Percentiles rank a stretch among this genome's conserved stretches.
These are phyloP conservation scores for Hortiboletus flavorubellus DNA, from an alignment of 768 basidiomycete genomes.

Conservation along the genomic window DNA sequence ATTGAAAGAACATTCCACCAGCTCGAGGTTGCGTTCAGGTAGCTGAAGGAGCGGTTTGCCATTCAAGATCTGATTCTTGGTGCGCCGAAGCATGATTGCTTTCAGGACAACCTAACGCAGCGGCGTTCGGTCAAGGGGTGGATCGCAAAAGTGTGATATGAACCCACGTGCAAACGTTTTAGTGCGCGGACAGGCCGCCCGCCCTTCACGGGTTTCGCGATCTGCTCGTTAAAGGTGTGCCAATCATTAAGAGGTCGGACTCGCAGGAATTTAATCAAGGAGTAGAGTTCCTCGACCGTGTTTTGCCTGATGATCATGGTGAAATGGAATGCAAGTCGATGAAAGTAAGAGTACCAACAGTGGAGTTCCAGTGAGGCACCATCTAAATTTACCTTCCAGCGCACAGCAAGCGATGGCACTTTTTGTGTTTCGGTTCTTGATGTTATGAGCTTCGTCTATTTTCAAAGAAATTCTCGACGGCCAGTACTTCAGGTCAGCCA, in stretches of 20 bases:
- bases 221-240: constrained; percentile 73
- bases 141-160: not conserved
- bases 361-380: constrained; percentile 87
- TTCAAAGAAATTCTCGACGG: not conserved
- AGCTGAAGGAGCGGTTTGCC: constrained; percentile 83
- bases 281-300: constrained; percentile 84
- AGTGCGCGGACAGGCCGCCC: constrained; percentile 65
- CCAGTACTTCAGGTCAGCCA: not conserved
- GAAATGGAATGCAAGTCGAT: not conserved
- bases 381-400: constrained; percentile 74
- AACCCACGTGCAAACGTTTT: constrained; percentile 73
- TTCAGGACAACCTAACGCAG: constrained; percentile 69
- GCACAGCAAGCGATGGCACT: constrained; percentile 75
- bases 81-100: constrained; percentile 85
- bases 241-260: constrained; percentile 79
- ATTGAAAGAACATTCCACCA: constrained; percentile 78
- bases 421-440: constrained; percentile 84
- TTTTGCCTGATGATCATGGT: constrained; percentile 60
- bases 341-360: constrained; percentile 40
- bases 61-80: constrained; percentile 67
- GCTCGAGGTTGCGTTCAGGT: constrained; percentile 66
- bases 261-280: constrained; percentile 85
- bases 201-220: constrained; percentile 74
- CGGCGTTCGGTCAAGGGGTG: not conserved
- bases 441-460: constrained; percentile 91